phyloP scores from a whole-genome alignment of 179 eudicot genomes.

The Silene noctiflora region DNA sequence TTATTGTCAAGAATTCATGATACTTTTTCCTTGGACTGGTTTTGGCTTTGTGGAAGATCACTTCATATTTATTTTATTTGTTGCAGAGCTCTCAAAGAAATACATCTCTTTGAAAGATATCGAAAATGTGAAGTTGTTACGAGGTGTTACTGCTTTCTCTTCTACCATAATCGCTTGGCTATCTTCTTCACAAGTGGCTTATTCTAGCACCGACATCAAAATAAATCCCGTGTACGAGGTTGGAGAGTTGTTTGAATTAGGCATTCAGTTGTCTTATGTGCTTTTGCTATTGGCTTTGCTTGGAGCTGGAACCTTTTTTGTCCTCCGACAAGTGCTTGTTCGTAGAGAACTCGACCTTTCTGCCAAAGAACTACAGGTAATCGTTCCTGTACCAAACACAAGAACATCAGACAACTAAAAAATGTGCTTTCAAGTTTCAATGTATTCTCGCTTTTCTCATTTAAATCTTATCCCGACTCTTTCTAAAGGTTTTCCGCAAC shows the following conservation, averaged over 20 bases:
- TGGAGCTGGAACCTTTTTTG: conserved; percentile 83
- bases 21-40: too few relatives aligned
- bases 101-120: conserved; percentile 21
- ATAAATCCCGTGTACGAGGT: conserved; percentile 64
- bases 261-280: conserved; percentile 87
- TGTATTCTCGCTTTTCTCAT: too few relatives aligned
- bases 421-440: too few relatives aligned
- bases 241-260: conserved; percentile 91
- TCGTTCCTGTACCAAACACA: neutral
- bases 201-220: conserved; percentile 48
- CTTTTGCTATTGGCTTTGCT: conserved; percentile 79
- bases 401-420: neutral
- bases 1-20: too few relatives aligned
- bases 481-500: too few relatives aligned
- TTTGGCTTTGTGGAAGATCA: too few relatives aligned
- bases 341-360: conserved; percentile 98
- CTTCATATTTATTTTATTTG: conserved; percentile 16
- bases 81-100: conserved; percentile 38
- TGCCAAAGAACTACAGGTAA: conserved; percentile 94
- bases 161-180: conserved; percentile 50
- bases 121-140: conserved; percentile 22
- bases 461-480: too few relatives aligned
- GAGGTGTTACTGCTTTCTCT: conserved; percentile 35
- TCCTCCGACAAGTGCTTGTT: conserved; percentile 90
- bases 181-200: conserved; percentile 51